A percentile compares a stretch with the other conserved stretches of the same genome.
phyloP scores from a whole-genome alignment of 2,329 filamentous ascomycete species.

The Curvularia sp. region DNA sequence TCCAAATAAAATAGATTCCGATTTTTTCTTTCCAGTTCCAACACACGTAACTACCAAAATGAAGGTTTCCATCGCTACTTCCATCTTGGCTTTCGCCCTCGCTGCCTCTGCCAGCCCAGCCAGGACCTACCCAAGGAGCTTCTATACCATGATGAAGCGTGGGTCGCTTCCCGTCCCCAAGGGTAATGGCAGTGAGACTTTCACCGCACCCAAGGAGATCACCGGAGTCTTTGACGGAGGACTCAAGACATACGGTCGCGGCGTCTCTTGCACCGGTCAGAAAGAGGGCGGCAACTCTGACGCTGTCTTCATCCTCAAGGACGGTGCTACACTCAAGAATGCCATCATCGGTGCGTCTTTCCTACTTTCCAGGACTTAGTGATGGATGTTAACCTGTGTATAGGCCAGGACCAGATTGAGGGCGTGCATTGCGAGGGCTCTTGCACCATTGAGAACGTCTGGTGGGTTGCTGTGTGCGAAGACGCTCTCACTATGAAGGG shows the following conservation, averaged over 20 bases:
- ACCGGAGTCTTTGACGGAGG: conserved; percentile 43
- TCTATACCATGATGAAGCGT: conserved; percentile 40
- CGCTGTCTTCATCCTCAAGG: conserved; percentile 61
- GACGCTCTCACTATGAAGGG: conserved; percentile 49
- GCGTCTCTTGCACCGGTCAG: conserved; percentile 51
- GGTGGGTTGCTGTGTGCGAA: conserved; percentile 48
- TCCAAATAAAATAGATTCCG: conserved; percentile 13
- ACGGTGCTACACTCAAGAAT: conserved; percentile 61
- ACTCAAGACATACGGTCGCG: conserved; percentile 45
- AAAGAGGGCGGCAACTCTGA: conserved; percentile 55
- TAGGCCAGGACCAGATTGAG: conserved; percentile 54
- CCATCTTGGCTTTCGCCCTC: conserved; percentile 38
- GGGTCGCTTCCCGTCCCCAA: conserved; percentile 40
- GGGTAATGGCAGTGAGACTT: conserved; percentile 40
- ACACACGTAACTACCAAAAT: conserved; percentile 32
- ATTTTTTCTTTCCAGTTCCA: conserved; percentile 14
- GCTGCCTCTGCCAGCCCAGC: conserved; percentile 38
- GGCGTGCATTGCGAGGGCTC: conserved; percentile 47
- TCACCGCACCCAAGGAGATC: conserved; percentile 31
- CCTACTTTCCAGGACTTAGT: not conserved
- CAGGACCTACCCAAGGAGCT: conserved; percentile 19
- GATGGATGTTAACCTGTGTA: not conserved
- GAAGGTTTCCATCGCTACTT: conserved; percentile 40
- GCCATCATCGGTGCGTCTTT: conserved; percentile 56
- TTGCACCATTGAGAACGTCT: conserved; percentile 57